Percentiles rank a stretch among this genome's conserved stretches.
These are phyloP conservation scores for Urochloa ruziziensis DNA, from an alignment of 176 grass and related monocot genomes.

Conservation along the genomic window DNA sequence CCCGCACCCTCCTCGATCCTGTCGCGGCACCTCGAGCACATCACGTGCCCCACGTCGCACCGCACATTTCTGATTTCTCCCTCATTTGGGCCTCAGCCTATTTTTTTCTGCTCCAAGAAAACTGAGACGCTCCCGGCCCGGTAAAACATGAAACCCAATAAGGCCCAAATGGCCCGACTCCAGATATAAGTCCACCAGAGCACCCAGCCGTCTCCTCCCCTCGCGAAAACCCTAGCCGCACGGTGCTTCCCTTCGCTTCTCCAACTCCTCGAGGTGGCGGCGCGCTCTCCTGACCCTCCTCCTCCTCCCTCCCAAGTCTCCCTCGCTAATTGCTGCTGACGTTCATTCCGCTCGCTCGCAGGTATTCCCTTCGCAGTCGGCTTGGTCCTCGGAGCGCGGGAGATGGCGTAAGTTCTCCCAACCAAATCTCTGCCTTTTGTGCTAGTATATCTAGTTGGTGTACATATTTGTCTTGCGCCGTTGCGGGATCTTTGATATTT, in stretches of 20 bases:
- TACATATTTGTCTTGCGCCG: background rate
- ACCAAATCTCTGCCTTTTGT: background rate
- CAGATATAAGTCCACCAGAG: constrained; percentile 5
- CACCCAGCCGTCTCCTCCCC: background rate
- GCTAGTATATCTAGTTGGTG: background rate
- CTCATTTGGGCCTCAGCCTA: no score
- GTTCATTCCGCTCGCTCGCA: background rate
- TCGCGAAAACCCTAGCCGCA: constrained; percentile 25
- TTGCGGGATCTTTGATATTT: background rate
- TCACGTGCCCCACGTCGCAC: no score
- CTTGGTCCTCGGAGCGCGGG: background rate
- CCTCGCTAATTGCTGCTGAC: background rate
- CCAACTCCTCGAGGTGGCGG: constrained; percentile 21
- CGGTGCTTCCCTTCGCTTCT: constrained; percentile 3
- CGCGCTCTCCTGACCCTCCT: background rate
- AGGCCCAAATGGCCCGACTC: background rate
- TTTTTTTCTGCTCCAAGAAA: no score
- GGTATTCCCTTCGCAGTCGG: background rate
- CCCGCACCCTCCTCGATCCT: no score
- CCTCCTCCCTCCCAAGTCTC: background rate
- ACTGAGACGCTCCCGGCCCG: background rate
- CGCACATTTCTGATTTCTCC: no score
- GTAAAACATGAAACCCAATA: background rate
- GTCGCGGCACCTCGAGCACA: no score
- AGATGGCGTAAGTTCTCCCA: constrained; percentile 25